Conservation (phyloP, 805 yeast genomes). For the Scheffersomyces spartinae region DNA sequence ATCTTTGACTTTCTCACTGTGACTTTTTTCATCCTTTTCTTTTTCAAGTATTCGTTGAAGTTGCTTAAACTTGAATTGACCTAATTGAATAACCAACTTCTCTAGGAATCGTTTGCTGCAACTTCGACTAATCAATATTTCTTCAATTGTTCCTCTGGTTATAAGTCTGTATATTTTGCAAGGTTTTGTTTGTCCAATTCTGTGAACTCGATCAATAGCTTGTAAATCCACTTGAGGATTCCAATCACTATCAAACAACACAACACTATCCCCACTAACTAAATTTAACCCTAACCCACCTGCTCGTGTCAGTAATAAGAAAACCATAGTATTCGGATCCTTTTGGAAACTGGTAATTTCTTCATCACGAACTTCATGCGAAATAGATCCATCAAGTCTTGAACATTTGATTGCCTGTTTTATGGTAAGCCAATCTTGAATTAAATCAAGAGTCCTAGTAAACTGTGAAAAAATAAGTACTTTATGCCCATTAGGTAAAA, state of each 20-base stretch:
- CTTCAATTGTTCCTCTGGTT: slow-evolving; percentile 72
- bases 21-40: slow-evolving; percentile 5
- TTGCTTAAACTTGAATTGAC: slow-evolving; percentile 22
- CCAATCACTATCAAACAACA: slow-evolving; percentile 90
- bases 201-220: slow-evolving; percentile 91
- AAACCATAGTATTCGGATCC: slow-evolving; percentile 30
- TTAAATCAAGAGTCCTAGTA: slow-evolving; percentile 66
- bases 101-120: slow-evolving; percentile 73
- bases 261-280: slow-evolving; percentile 80
- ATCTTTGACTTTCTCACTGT: not conserved
- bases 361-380: slow-evolving; percentile 11
- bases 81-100: slow-evolving; percentile 44
- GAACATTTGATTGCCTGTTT: slow-evolving; percentile 35
- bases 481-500: slow-evolving; percentile 47
- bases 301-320: slow-evolving; percentile 80
- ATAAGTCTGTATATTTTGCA: slow-evolving; percentile 74
- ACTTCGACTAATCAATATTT: slow-evolving; percentile 66
- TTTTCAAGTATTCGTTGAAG: slow-evolving; percentile 12
- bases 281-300: slow-evolving; percentile 92
- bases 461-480: slow-evolving; percentile 82
- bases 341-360: slow-evolving; percentile 13
- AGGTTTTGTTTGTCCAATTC: slow-evolving; percentile 84
- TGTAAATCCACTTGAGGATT: slow-evolving; percentile 95
- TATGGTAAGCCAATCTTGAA: slow-evolving; percentile 61
- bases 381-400: slow-evolving; percentile 63